These are phyloP conservation scores for Tetraselmis chui DNA, from an alignment of 139 green algal genomes.

Conservation along the genomic window DNA sequence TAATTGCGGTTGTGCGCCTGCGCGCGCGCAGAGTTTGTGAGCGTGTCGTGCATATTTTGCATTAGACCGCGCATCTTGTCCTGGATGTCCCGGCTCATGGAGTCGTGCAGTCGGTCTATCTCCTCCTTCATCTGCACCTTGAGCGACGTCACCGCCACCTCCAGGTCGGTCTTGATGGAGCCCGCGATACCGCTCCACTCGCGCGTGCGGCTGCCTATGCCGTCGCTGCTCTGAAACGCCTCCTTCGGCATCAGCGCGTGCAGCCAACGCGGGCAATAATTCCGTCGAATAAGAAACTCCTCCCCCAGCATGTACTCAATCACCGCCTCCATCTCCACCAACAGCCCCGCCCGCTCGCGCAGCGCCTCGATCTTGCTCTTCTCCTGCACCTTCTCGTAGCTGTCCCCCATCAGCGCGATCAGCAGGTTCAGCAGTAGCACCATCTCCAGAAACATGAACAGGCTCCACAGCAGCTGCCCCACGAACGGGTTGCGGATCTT, in stretches of 20 bases:
- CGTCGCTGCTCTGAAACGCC: background rate
- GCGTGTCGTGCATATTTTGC: background rate
- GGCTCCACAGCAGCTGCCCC: background rate
- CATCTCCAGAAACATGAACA: background rate
- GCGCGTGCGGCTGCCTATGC: background rate
- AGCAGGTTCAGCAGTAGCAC: constrained; percentile 4
- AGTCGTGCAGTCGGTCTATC: background rate
- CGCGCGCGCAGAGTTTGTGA: background rate
- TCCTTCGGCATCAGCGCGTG: background rate
- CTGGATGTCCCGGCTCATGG: background rate
- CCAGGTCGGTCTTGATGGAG: background rate
- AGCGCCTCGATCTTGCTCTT: background rate
- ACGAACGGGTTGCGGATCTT: background rate
- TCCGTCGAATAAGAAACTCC: background rate
- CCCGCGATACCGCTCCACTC: background rate
- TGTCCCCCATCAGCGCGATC: constrained; percentile 4
- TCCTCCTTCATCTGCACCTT: background rate
- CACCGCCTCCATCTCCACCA: background rate
- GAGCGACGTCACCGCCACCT: background rate
- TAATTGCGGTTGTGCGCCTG: too few relatives aligned
- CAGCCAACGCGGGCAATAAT: background rate
- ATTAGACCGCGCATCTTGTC: background rate
- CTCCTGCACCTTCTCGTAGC: constrained; percentile 6
- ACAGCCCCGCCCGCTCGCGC: background rate
- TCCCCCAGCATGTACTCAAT: background rate